Evolutionary conservation across 495 filamentous ascomycete species (phyloP), one percentile per base, ranked within the genome.

Genomic region (Cercophora samala): DNA sequence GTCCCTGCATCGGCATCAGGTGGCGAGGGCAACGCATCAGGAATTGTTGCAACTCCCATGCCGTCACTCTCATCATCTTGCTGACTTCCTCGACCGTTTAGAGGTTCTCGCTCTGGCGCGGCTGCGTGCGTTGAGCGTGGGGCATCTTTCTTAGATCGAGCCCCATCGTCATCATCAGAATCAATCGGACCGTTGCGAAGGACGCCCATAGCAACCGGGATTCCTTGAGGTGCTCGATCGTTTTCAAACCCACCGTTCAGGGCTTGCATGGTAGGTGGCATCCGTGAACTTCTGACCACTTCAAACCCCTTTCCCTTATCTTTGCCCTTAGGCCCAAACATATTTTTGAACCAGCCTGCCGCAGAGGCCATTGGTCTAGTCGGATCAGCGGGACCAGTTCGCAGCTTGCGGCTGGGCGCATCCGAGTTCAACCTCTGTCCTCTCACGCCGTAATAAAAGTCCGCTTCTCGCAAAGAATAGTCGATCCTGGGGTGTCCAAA

Each of bases 251-350:
- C 85, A 62, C 87, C 86, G 9, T 80, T 78, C 23, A 69, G 67
- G 4, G 78, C 74, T 32, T 75, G 78, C 89, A 92, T 77, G 70
- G 85, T 75, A 68, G 87, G 76, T 70, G 83, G 81, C 86, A 89
- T 85, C 69, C 93, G 85, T 53, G 91, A 84, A 72, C 93, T 96
- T 73, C 95, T 83, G 15, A 98, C 95, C 18, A 99, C 95, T 74
- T 97, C 95, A 65, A 99, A 99, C 0, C 95, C 95, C 76, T 97
- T 97, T 29, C 89, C 90, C 71, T 87, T 95, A 55, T 95, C 92
- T 70, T 95, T 97, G 3, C 86, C 90, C 75, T 95, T 93, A 8
- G 89, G 91, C 29, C 88, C 88, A 65, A 97, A 85, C 37, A 96
- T 78, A 46, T 83, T 84, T 69, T 90, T 89, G 76, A 99, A 85